Base-by-base conservation (phyloP, 2,329 filamentous ascomycete species). In the Epicoccum sorghinum region DNA sequence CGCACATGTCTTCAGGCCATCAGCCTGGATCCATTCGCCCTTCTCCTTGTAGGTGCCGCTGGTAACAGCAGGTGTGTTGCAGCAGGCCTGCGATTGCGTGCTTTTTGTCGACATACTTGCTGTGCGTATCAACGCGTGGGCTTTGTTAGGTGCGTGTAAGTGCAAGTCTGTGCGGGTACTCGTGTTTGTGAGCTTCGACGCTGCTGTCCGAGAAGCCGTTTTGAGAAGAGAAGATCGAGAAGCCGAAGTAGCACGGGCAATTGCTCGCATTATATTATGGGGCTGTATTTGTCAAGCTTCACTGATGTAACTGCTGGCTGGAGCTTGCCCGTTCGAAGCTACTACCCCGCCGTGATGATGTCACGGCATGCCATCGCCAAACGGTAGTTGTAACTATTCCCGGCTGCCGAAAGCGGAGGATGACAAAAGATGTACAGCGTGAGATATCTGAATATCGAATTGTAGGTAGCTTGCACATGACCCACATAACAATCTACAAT, bases 1-100 rank as follows among this genome's bases (percentile, higher is more conserved):
- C 75, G 5, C 68, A 83, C 80, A 87, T 4, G 84, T 87, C 74
- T 86, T 86, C 75, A 87, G 61, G 60, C 84, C 84, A 73, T 84
- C 80, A 65, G 85, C 76, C 52, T 79, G 82, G 63, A 80, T 84
- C 67, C 81, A 87, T 62, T 82, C 75, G 47, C 85, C 85, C 72
- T 86, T 86, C 55, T 76, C 72, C 62, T 82, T 71, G 72, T 86
- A 87, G 64, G 74, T 78, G 52, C 80, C 75, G 61, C 67, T 67
- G 12, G 80, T 74, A 38, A 81, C 75, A 6, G 79, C 78, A 10
- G 81, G 80, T 14, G 81, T 77, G 59, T 77, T 79, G 73, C 80
- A 83, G 73, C 72, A 75, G 25, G 72, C 72, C 59, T 72, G 62
- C 35, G 68, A 72, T 35, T 75, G 72, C 35, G 71, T 74, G 33